Percentiles rank a stretch among this genome's conserved stretches.
These are phyloP conservation scores for Botrytis paeoniae DNA, from an alignment of 2,329 filamentous ascomycete species.

Conservation along the genomic window DNA sequence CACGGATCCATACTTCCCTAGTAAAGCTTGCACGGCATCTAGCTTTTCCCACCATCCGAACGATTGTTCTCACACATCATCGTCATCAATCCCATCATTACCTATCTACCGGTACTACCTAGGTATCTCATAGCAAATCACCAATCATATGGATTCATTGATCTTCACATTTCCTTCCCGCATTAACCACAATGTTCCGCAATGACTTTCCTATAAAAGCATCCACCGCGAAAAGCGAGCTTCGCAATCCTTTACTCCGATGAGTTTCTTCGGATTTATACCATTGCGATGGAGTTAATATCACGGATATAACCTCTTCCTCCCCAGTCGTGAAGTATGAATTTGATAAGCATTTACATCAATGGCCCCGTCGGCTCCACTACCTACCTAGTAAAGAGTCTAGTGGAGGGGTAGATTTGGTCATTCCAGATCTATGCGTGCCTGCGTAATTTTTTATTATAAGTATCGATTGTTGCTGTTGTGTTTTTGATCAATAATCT, in stretches of 20 bases:
- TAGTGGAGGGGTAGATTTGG: constrained; percentile 6
- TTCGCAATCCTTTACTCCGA: not conserved
- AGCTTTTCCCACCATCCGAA: not conserved
- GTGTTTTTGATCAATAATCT: not conserved
- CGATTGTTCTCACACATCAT: not conserved
- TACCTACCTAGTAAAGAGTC: not conserved
- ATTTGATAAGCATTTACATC: not conserved
- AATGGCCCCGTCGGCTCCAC: not conserved
- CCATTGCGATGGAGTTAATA: not conserved
- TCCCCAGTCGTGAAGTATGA: not conserved
- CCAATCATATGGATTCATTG: not conserved
- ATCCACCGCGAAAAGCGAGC: not conserved
- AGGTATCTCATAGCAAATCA: not conserved
- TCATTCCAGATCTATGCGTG: not conserved
- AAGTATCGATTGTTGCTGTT: not conserved
- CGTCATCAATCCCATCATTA: not conserved
- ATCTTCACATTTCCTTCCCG: not conserved
- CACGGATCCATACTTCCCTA: not conserved
- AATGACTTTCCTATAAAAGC: not conserved
- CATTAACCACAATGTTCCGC: not conserved
- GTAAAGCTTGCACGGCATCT: too few relatives aligned
- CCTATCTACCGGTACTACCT: not conserved
- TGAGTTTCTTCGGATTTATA: not conserved
- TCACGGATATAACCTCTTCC: not conserved
- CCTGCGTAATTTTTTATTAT: not conserved